Evolutionary conservation across 2,329 filamentous ascomycete species (phyloP).

Genomic region (Diaporthe sp.): DNA sequence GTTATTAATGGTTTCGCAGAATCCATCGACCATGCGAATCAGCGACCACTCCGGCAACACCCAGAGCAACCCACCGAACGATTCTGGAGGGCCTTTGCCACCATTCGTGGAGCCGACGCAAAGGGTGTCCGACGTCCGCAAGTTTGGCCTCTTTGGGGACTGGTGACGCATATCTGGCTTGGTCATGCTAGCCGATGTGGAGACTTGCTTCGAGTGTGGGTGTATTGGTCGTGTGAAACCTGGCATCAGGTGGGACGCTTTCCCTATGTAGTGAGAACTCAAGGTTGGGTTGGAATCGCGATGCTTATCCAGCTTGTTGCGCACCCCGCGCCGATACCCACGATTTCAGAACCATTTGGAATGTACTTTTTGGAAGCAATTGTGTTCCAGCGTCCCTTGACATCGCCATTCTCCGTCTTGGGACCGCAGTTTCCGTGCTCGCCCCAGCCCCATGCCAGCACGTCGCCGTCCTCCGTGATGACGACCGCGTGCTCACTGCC

Average conservation of each 20-base stretch:
- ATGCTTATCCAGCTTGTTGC: slow-evolving; percentile 87
- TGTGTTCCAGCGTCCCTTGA: slow-evolving; percentile 78
- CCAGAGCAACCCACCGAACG: slow-evolving; percentile 2
- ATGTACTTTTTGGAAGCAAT: slow-evolving; percentile 72
- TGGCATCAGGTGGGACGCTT: neutral
- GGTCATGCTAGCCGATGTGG: neutral
- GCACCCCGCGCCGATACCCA: slow-evolving; percentile 84
- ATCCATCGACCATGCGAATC: slow-evolving; percentile 50
- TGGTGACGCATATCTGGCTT: slow-evolving; percentile 2
- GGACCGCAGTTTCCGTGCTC: slow-evolving; percentile 97
- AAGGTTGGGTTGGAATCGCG: slow-evolving; percentile 45
- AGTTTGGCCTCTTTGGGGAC: slow-evolving; percentile 52
- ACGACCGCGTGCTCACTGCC: slow-evolving; percentile 94
- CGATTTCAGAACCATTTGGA: slow-evolving; percentile 65
- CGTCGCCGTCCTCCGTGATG: slow-evolving; percentile 73
- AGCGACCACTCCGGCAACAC: slow-evolving; percentile 44
- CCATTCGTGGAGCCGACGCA: slow-evolving; percentile 78
- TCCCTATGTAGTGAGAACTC: neutral
- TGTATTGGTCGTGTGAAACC: neutral
- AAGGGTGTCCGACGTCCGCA: slow-evolving; percentile 76
- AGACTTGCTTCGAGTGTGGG: neutral
- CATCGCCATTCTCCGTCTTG: slow-evolving; percentile 72
- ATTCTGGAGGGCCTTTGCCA: slow-evolving; percentile 41
- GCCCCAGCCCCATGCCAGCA: slow-evolving; percentile 95
- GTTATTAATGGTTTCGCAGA: slow-evolving; percentile 51